These are phyloP conservation scores for Craterostigma plantagineum DNA, from an alignment of 257 asterid species.

Conservation along the genomic window DNA sequence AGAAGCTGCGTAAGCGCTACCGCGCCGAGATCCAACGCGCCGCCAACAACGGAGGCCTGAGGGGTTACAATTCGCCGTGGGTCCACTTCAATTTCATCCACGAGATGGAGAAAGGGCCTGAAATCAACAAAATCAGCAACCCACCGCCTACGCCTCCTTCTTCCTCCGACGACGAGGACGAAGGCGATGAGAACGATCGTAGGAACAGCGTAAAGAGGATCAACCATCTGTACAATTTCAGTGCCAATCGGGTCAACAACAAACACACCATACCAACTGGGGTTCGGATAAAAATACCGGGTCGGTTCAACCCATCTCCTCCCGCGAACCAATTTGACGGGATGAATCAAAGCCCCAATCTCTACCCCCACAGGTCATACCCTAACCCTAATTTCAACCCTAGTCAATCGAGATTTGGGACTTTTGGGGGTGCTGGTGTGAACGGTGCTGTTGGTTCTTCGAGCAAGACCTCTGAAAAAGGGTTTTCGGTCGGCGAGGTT, in stretches of 20 bases:
- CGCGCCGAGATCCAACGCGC: slow-evolving; percentile 96
- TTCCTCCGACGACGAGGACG: slow-evolving; percentile 28
- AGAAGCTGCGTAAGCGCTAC: slow-evolving; percentile 87
- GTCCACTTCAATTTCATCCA: slow-evolving; percentile 78
- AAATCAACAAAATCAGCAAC: slow-evolving; percentile 7
- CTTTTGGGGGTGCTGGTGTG: slow-evolving; percentile 1
- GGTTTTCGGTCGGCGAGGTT: slow-evolving; percentile 21
- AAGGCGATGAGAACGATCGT: too few species aligned
- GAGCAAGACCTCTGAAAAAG: slow-evolving; percentile 24
- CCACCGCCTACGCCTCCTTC: slow-evolving; percentile 26
- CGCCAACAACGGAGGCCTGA: slow-evolving; percentile 48
- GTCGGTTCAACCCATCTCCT: slow-evolving; percentile 20
- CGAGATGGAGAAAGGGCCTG: slow-evolving; percentile 73
- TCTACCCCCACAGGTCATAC: slow-evolving; percentile 24
- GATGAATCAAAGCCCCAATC: slow-evolving; percentile 9
- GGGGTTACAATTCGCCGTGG: slow-evolving; percentile 70
- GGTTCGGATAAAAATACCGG: slow-evolving; percentile 67
- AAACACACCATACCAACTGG: slow-evolving; percentile 39
- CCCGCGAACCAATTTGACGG: slow-evolving; percentile 16
- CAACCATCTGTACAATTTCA: slow-evolving; percentile 33
- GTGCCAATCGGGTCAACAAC: slow-evolving; percentile 15
- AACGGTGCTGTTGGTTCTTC: slow-evolving; percentile 8
- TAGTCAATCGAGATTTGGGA: slow-evolving; percentile 10
- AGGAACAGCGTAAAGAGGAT: slow-evolving; percentile 26
- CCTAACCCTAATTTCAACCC: slow-evolving; percentile 21